Conservation (phyloP, 768 basidiomycete species). For the Butyriboletus loyo region DNA sequence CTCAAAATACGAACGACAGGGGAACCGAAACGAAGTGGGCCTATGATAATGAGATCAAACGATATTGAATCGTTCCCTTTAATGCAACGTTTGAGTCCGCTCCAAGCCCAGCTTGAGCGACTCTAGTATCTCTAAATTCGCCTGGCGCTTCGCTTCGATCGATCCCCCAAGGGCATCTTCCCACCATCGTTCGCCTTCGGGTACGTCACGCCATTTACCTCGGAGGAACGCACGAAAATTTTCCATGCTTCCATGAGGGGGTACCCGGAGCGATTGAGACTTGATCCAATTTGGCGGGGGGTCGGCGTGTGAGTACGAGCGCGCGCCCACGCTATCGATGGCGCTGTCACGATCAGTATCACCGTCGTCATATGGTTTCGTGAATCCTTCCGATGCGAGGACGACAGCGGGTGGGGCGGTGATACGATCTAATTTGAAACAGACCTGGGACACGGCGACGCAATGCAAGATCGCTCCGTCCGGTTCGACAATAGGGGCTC, state of each 20-base stretch:
- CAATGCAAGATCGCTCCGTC: conserved; percentile 64
- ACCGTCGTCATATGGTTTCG: conserved; percentile 16
- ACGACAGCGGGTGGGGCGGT: conserved; percentile 68
- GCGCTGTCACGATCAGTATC: background rate
- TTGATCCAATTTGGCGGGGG: conserved; percentile 30
- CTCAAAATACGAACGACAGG: background rate
- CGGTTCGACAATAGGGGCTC: conserved; percentile 18
- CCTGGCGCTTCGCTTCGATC: conserved; percentile 38
- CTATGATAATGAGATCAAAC: background rate
- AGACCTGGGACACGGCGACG: conserved; percentile 57
- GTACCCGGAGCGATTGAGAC: conserved; percentile 20
- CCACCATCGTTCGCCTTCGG: conserved; percentile 66
- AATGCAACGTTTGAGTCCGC: conserved; percentile 8
- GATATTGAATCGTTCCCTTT: background rate
- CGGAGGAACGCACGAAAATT: conserved; percentile 41
- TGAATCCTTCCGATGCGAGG: conserved; percentile 59
- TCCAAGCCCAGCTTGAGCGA: conserved; percentile 24
- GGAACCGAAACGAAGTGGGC: too few relatives aligned
- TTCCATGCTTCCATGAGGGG: conserved; percentile 20
- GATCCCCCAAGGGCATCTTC: conserved; percentile 51
- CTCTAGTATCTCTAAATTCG: conserved; percentile 25
- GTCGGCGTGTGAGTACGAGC: conserved; percentile 33
- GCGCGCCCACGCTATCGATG: conserved; percentile 1
- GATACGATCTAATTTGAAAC: conserved; percentile 70
- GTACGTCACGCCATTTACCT: conserved; percentile 61